These are phyloP conservation scores for Alnus glutinosa DNA, from an alignment of 306 rosid species.

Conservation along the genomic window DNA sequence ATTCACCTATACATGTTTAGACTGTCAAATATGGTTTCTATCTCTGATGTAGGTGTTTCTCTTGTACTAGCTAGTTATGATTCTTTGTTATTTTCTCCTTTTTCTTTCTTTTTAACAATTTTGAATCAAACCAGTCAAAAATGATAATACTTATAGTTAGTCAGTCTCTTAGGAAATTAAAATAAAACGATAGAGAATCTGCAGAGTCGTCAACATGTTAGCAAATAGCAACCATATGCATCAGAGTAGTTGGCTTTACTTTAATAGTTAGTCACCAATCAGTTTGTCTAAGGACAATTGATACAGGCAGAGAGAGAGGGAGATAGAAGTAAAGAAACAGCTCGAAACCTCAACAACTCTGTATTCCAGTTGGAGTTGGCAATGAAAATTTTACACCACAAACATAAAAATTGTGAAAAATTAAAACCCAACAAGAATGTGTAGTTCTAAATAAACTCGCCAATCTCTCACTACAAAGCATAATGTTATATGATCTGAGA, in stretches of 20 bases:
- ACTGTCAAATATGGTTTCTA: background rate
- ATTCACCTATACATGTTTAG: background rate
- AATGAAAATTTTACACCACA: constrained; percentile 16
- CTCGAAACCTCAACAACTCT: background rate
- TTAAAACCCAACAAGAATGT: background rate
- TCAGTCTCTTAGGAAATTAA: background rate
- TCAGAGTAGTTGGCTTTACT: background rate
- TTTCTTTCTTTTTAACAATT: background rate
- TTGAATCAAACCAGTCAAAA: background rate
- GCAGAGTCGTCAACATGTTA: constrained; percentile 26
- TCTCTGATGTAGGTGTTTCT: background rate
- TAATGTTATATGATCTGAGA: background rate
- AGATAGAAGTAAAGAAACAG: background rate
- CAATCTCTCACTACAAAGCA: background rate
- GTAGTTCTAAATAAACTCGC: background rate
- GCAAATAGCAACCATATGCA: constrained; percentile 14
- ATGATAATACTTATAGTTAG: background rate
- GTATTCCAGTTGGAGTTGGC: constrained; percentile 11
- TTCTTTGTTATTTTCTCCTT: background rate
- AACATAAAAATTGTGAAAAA: background rate
- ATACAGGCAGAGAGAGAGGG: background rate
- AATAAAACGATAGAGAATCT: background rate
- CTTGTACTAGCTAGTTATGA: background rate
- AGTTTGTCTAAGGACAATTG: background rate
- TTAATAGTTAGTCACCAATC: background rate